Evolutionary conservation across 441 rosid species (phyloP).

Genomic region (Gossypium gossypioides): DNA sequence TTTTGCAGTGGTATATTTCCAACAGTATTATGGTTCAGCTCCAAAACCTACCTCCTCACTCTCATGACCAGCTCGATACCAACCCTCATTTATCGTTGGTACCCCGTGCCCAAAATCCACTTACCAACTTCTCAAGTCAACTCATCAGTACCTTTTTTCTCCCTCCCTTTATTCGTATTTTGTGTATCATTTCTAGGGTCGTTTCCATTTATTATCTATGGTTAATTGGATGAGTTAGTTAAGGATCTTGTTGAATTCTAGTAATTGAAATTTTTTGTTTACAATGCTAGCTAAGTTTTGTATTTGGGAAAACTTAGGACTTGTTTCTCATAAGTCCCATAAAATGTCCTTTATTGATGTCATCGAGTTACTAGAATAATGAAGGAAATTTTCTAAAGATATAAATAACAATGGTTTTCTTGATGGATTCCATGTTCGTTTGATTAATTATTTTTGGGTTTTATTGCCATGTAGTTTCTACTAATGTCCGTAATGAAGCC

Average conservation of each 20-base stretch:
- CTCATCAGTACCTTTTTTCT: constrained; percentile 21
- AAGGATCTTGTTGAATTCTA: background rate
- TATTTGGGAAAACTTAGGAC: background rate
- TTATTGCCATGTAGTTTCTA: constrained; percentile 21
- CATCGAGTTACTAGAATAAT: background rate
- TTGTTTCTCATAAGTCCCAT: no score
- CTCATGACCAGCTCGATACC: constrained; percentile 6
- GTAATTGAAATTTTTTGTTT: background rate
- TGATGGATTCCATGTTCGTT: background rate
- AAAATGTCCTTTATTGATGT: background rate
- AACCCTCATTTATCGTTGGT: constrained; percentile 12
- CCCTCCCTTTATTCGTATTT: background rate
- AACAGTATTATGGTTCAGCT: constrained; percentile 39
- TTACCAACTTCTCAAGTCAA: constrained; percentile 16
- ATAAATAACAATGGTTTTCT: background rate
- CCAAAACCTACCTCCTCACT: constrained; percentile 28
- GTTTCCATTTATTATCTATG: background rate
- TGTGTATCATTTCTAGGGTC: background rate
- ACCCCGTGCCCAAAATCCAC: constrained; percentile 4
- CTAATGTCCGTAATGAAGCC: constrained; percentile 5
- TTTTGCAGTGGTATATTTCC: no score
- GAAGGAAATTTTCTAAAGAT: background rate
- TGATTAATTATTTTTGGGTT: background rate
- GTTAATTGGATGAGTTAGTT: background rate
- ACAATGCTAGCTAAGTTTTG: background rate